Base-by-base conservation (phyloP, 345 rosid genomes). In the Nephelium lappaceum region DNA sequence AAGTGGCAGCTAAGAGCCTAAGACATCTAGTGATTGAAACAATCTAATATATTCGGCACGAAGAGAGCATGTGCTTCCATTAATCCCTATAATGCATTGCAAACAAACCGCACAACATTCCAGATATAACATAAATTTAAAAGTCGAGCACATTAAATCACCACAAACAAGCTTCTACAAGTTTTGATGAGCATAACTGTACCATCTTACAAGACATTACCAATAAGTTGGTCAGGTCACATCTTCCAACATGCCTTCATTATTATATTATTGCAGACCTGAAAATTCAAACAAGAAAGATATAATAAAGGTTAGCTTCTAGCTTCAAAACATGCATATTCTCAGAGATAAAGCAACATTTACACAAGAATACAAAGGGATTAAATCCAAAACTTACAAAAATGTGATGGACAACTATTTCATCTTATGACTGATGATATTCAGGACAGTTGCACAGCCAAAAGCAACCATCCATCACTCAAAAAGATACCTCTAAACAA, bases 201-300 rank as follows among this genome's bases (percentile, higher is more conserved):
- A 12, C 43, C 6, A 63, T 74, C 70, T 64, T 64, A 64, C 71
- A 64, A 31, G 78, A 65, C 62, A 65, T 23, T 10, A 75, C 36
- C 31, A 27, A 27, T 6, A 49, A 75, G 62, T 64, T 64, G 70
- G 76, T 53, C 71, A 43, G 18, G 41, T 21, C 69, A 39, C 71
- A 31, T 47, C 63, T 64, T 64, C 78, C 70, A 49, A 65, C n/a
- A 47, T 31, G 63, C 71, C 78, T 64, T 63, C 70, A 70, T 75
- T 75, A 75, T 75, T 64, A 47, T 63, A 65, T 49, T 69, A 75
- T 5, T 7, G 24, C 19, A 36, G 43, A 64, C 71, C 78, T 75
- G 71, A 36, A 12, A 45, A 19, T 6, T 1, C 6, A 47, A 27
- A 19, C 11, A 63, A 27, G 16, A 41, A 41, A 11, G 16, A 25